phyloP scores from a whole-genome alignment of 78 protist species.

The Speleostelium caveatum region DNA sequence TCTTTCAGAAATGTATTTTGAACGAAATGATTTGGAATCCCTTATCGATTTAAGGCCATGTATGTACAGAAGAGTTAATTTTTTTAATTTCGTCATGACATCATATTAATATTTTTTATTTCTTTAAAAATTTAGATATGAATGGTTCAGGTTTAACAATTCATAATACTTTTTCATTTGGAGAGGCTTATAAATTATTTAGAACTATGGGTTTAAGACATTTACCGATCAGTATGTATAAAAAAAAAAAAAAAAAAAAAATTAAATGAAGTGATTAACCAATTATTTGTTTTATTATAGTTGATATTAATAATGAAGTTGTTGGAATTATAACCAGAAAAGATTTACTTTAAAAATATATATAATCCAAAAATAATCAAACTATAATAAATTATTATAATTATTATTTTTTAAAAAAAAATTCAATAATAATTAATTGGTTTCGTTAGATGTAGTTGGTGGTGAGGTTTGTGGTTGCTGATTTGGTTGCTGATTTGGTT shows the following conservation, averaged over 20 bases:
- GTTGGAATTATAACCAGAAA: conserved; percentile 75
- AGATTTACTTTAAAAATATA: conserved; percentile 49
- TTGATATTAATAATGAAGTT: conserved; percentile 64
- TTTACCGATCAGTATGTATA: conserved; percentile 71
- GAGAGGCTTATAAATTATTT: conserved; percentile 75
- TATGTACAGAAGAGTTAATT: background rate
- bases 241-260: background rate
- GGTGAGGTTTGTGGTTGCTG: background rate
- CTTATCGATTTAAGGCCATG: conserved; percentile 64
- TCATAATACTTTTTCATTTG: conserved; percentile 73
- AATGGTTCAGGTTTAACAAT: conserved; percentile 66
- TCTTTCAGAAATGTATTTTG: conserved; percentile 24
- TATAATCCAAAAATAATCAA: too few species aligned
- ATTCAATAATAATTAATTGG: too few species aligned
- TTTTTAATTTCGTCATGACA: background rate
- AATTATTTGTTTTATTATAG: background rate
- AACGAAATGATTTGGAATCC: conserved; percentile 29
- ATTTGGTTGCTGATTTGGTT: background rate
- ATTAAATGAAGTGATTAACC: too few species aligned
- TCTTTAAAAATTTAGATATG: conserved; percentile 46
- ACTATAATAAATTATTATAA: too few species aligned
- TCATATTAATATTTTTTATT: background rate
- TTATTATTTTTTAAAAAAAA: too few species aligned
- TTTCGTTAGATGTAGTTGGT: too few species aligned
- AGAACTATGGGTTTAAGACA: conserved; percentile 80